A percentile compares a stretch with the other conserved stretches of the same genome.
phyloP scores from a whole-genome alignment of 768 basidiomycete species.

The Naganishia vaughanmartiniae region DNA sequence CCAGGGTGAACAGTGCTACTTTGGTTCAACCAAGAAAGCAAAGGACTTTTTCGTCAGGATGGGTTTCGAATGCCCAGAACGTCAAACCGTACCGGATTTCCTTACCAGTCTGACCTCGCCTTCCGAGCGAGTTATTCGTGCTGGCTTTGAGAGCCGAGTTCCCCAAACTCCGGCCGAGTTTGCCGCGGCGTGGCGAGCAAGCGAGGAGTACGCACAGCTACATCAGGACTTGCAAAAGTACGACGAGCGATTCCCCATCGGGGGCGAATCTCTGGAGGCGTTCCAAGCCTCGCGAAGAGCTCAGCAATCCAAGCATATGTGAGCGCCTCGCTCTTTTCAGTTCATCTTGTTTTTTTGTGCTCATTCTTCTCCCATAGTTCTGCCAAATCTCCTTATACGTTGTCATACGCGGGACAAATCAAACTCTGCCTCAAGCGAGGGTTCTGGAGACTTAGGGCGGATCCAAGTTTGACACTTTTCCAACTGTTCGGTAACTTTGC shows the following conservation, averaged over 20 bases:
- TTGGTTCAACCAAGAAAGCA: constrained; percentile 54
- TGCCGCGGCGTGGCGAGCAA: constrained; percentile 56
- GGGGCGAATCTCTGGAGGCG: constrained; percentile 58
- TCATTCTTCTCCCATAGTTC: constrained; percentile 49
- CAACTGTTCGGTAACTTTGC: constrained; percentile 49
- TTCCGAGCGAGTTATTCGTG: constrained; percentile 76
- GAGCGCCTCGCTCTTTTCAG: constrained; percentile 41
- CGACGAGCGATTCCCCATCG: constrained; percentile 54
- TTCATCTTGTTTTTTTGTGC: not conserved
- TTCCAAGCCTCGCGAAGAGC: constrained; percentile 69
- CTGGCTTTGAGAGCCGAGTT: constrained; percentile 62
- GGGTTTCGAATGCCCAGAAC: constrained; percentile 57
- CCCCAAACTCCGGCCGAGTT: constrained; percentile 69
- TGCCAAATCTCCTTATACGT: constrained; percentile 54
- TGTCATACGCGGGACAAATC: constrained; percentile 57
- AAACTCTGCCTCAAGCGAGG: constrained; percentile 56
- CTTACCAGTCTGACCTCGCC: constrained; percentile 63
- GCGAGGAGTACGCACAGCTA: constrained; percentile 59
- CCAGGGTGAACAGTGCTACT: constrained; percentile 59
- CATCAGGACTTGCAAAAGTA: constrained; percentile 61
- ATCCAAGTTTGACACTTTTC: constrained; percentile 50
- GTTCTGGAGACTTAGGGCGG: constrained; percentile 56
- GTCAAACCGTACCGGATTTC: constrained; percentile 58
- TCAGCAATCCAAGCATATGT: constrained; percentile 70
- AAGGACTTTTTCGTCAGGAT: constrained; percentile 56